Evolutionary conservation across 306 rosid genomes (phyloP).

Genomic region (Mimosa bimucronata): DNA sequence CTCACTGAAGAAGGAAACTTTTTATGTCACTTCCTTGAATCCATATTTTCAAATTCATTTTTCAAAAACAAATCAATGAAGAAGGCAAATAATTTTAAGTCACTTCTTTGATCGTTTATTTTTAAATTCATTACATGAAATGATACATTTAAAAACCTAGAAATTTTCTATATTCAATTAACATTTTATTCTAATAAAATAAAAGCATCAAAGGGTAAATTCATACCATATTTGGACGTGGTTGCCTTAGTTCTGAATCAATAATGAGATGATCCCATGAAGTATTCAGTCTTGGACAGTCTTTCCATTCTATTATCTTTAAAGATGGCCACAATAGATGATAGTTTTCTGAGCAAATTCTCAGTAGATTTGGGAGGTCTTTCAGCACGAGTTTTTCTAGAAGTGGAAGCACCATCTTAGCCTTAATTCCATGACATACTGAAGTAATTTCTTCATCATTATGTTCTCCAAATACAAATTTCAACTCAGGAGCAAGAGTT

Average conservation of each 20-base stretch:
- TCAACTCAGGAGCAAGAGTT: not conserved
- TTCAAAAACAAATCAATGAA: too few species aligned
- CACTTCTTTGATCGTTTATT: too few species aligned
- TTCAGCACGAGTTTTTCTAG: not conserved
- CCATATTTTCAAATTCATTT: too few species aligned
- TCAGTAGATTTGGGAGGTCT: not conserved
- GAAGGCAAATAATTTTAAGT: too few species aligned
- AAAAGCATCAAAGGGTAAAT: not conserved
- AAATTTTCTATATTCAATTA: not conserved
- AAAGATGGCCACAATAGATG: not conserved
- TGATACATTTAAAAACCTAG: too few species aligned
- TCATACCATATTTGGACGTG: not conserved
- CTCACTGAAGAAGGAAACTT: too few species aligned
- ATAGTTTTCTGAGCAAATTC: not conserved
- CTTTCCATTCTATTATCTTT: too few species aligned
- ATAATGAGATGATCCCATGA: not conserved
- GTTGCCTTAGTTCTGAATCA: not conserved
- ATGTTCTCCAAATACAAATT: not conserved
- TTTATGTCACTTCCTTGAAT: too few species aligned
- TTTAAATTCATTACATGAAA: too few species aligned
- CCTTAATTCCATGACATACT: not conserved
- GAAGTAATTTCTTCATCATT: not conserved
- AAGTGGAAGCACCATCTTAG: not conserved
- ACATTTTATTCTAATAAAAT: not conserved
- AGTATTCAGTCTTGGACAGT: not conserved